Evolutionary conservation across 2,329 filamentous ascomycete species (phyloP).

Genomic region (Neofusicoccum laricinum): DNA sequence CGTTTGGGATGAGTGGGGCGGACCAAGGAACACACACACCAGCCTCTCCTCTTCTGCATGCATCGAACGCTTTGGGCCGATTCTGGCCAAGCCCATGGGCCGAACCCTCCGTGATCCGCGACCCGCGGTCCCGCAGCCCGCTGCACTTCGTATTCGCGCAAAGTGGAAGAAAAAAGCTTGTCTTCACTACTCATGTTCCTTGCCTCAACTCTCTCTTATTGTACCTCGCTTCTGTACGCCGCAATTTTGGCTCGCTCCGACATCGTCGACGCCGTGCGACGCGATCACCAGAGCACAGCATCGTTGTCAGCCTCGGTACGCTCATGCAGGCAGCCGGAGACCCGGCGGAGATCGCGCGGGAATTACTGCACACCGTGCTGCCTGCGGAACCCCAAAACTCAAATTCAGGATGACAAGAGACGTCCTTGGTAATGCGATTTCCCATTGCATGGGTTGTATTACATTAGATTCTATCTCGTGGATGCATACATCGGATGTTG

Average conservation of each 20-base stretch:
- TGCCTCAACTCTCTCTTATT: neutral
- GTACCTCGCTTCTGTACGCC: neutral
- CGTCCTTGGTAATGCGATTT: neutral
- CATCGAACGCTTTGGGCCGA: neutral
- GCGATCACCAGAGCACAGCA: neutral
- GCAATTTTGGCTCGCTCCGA: neutral
- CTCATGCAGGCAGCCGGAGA: neutral
- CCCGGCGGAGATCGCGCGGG: neutral
- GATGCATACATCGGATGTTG: slow-evolving; percentile 7
- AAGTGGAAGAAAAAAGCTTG: slow-evolving; percentile 4
- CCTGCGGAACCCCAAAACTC: neutral
- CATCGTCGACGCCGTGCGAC: neutral
- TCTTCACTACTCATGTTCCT: slow-evolving; percentile 10
- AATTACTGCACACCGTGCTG: neutral
- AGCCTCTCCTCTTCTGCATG: no score
- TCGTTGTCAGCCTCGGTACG: neutral
- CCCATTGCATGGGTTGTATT: neutral
- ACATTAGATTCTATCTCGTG: slow-evolving; percentile 3
- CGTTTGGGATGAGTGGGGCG: no score
- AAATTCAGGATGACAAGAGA: neutral
- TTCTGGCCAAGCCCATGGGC: neutral
- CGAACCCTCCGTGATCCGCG: neutral
- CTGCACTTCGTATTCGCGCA: slow-evolving; percentile 1
- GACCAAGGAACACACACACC: no score
- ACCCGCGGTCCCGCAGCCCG: neutral